Conservation (phyloP, 768 basidiomycete species). For the Rhodotorula graminis region DNA sequence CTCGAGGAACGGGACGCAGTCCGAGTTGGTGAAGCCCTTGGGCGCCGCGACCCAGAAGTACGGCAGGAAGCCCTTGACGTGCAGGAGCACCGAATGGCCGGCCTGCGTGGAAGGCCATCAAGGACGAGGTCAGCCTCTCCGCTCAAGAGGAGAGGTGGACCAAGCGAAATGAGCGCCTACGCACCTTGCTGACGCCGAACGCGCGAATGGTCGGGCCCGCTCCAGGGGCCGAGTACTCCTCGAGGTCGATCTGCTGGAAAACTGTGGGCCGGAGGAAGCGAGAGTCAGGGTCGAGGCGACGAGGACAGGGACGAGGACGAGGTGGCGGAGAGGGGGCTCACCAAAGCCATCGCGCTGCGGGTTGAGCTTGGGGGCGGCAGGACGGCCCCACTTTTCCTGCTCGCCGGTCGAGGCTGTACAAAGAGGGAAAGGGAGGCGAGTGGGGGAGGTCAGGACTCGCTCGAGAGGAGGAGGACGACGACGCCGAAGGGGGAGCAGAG, state of each 20-base stretch:
- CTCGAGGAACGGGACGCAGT: conserved; percentile 61
- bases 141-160: neutral
- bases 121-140: neutral
- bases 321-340: neutral
- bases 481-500: too few species aligned
- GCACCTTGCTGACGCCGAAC: conserved; percentile 85
- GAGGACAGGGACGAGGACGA: neutral
- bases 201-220: conserved; percentile 59
- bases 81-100: conserved; percentile 82
- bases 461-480: neutral
- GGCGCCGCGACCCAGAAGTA: conserved; percentile 91
- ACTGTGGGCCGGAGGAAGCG: conserved; percentile 1
- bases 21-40: conserved; percentile 67
- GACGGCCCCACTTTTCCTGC: conserved; percentile 27
- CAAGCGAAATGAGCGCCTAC: conserved; percentile 4
- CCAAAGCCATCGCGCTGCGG: conserved; percentile 28
- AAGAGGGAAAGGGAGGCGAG: neutral
- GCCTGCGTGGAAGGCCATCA: conserved; percentile 50
- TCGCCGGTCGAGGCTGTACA: conserved; percentile 21
- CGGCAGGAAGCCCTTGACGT: conserved; percentile 75
- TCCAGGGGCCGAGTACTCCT: conserved; percentile 58
- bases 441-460: neutral
- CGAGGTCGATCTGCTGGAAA: conserved; percentile 95
- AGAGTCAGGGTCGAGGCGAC: neutral
- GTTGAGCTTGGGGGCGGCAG: conserved; percentile 21